Base-by-base conservation (phyloP, 306 rosid genomes). In the Prunus campanulata region DNA sequence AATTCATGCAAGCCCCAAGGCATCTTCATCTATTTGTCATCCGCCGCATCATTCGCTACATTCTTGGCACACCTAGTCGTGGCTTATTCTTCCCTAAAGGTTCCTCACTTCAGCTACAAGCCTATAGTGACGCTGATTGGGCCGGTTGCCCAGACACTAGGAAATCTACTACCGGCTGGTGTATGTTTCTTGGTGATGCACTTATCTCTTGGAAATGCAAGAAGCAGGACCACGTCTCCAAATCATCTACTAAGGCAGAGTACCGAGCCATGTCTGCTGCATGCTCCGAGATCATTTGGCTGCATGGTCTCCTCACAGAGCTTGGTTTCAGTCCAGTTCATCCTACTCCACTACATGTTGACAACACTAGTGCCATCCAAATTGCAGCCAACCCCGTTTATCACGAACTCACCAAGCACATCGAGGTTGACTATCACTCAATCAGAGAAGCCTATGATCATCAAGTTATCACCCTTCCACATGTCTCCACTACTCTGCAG, bases 101-200 rank as follows among this genome's bases (percentile, higher is more conserved):
- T 2, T 5, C 68, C 59, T n/a, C 77, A n/a, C 39, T 42, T 32
- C 14, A 25, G 0, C 55, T 42, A 0, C 20, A 30, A 3, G 68
- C 54, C 13, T 57, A 56, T 42, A 72, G 77, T 57, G 77, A 72
- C 15, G 39, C 68, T 1, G 67, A 72, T 44, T 57, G 68, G 77
- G 67, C 68, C 0, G 56, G 55, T 3, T 72, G 54, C 57, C 42
- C 16, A 3, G 19, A 72, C 56, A 72, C 77, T 9, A 25, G 15
- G 2, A 70, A 18, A 0, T 74, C 50, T 63, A 59, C 48, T 18
- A 74, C 19, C 1, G 50, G 71, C 11, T 74, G 78, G 71, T 18
- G 30, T 19, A 67, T 67, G 22, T 39, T 67, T 67, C 27, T 67
- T 15, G 29, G 52, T 9, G 12, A 39, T 32, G 50, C 71, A 1